Evolutionary conservation across 2,329 filamentous ascomycete species (phyloP).

Genomic region (Bipolaris zeicola): DNA sequence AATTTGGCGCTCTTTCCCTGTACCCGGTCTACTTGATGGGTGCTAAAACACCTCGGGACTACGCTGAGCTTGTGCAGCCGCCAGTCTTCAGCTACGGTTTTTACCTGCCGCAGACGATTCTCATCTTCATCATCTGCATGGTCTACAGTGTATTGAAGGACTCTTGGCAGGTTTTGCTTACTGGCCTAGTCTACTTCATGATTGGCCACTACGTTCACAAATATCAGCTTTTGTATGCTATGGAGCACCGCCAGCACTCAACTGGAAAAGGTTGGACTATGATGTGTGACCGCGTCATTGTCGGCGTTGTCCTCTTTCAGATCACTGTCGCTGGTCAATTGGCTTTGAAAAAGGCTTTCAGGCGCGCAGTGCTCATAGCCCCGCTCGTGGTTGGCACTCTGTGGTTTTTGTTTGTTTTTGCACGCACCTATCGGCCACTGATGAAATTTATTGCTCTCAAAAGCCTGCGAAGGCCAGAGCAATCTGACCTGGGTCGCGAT

Average conservation of each 20-base stretch:
- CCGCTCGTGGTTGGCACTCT: conserved; percentile 80
- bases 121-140: conserved; percentile 93
- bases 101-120: conserved; percentile 87
- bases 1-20: conserved; percentile 82
- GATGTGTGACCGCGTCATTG: conserved; percentile 88
- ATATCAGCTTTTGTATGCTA: conserved; percentile 96
- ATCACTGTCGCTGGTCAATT: conserved; percentile 88
- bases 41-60: conserved; percentile 88
- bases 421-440: conserved; percentile 80
- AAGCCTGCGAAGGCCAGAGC: conserved; percentile 72
- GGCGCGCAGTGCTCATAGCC: conserved; percentile 71
- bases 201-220: conserved; percentile 92
- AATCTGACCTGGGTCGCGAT: conserved; percentile 55
- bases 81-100: conserved; percentile 95
- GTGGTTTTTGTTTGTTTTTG: conserved; percentile 88
- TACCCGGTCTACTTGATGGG: conserved; percentile 80
- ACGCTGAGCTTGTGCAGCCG: conserved; percentile 78
- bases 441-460: conserved; percentile 91
- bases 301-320: conserved; percentile 88
- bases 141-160: conserved; percentile 87
- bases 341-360: conserved; percentile 73
- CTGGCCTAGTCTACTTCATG: conserved; percentile 81
- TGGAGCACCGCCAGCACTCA: conserved; percentile 95
- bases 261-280: conserved; percentile 95
- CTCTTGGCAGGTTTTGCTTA: conserved; percentile 80